Conservation (phyloP, 306 rosid genomes). For the Hylodesmum podocarpum region DNA sequence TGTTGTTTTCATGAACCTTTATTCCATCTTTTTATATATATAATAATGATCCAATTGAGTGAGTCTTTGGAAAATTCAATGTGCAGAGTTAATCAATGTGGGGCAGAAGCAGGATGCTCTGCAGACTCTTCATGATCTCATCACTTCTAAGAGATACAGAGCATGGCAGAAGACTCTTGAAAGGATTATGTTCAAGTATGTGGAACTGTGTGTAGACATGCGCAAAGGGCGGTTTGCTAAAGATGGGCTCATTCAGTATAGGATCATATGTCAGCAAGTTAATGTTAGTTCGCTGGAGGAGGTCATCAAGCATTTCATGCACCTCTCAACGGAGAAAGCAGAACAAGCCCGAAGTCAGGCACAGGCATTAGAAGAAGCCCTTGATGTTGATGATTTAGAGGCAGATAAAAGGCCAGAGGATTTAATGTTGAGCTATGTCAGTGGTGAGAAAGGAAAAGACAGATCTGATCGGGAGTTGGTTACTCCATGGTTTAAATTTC, state of each 20-base stretch:
- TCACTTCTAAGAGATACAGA: constrained; percentile 86
- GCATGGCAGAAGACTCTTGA: constrained; percentile 99
- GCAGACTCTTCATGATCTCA: constrained; percentile 87
- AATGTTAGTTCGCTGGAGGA: constrained; percentile 94
- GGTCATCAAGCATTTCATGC: constrained; percentile 98
- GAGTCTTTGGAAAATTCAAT: background rate
- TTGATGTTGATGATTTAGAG: constrained; percentile 95
- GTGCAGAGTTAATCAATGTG: constrained; percentile 80
- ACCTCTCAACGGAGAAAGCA: constrained; percentile 93
- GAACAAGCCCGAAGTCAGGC: constrained; percentile 98
- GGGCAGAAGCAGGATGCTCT: constrained; percentile 98
- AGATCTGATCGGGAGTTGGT: constrained; percentile 93
- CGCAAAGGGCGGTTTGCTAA: constrained; percentile 91
- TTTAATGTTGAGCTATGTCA: constrained; percentile 89
- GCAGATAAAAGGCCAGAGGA: constrained; percentile 98
- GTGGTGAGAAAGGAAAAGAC: constrained; percentile 97
- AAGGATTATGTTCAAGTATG: constrained; percentile 90
- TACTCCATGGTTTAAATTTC: constrained; percentile 96
- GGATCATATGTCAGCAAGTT: constrained; percentile 97
- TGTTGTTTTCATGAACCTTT: too few species aligned
- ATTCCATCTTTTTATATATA: background rate
- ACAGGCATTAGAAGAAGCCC: constrained; percentile 90
- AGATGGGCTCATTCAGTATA: constrained; percentile 95
- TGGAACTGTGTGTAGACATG: constrained; percentile 90
- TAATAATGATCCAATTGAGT: background rate